Evolutionary conservation across 2,329 filamentous ascomycete species (phyloP).

Genomic region (Cladophialophora psammophila): DNA sequence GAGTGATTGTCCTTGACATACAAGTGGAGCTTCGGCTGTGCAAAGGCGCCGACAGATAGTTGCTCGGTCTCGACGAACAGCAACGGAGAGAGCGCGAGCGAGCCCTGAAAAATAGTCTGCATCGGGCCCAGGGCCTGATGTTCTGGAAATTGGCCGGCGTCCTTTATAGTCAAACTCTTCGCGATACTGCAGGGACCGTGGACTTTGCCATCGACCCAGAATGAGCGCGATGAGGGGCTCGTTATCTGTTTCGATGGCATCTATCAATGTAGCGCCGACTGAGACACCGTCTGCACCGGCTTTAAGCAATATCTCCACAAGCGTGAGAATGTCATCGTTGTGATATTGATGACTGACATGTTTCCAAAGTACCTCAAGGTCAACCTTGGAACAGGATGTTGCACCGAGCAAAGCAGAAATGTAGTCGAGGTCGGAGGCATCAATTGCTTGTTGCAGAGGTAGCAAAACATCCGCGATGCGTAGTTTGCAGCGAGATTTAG

Average conservation of each 20-base stretch:
- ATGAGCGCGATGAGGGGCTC: constrained; percentile 9
- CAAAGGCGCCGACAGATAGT: constrained; percentile 12
- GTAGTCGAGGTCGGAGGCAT: constrained; percentile 10
- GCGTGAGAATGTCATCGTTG: not conserved
- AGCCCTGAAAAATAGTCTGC: constrained; percentile 14
- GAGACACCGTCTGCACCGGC: constrained; percentile 11
- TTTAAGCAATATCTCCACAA: constrained; percentile 11
- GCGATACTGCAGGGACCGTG: constrained; percentile 8
- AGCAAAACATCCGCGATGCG: constrained; percentile 7
- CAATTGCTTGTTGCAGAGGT: constrained; percentile 16
- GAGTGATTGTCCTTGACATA: constrained; percentile 11
- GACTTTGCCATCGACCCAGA: constrained; percentile 11
- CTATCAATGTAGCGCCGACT: constrained; percentile 10
- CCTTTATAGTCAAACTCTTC: constrained; percentile 16
- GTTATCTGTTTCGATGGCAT: constrained; percentile 2
- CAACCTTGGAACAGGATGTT: constrained; percentile 2
- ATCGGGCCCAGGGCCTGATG: not conserved
- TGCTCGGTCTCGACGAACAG: constrained; percentile 10
- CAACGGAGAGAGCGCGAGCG: constrained; percentile 6
- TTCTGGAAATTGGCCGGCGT: not conserved
- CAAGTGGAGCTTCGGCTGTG: constrained; percentile 14
- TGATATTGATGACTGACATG: constrained; percentile 2
- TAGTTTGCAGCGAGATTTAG: constrained; percentile 9
- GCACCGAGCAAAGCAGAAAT: constrained; percentile 1
- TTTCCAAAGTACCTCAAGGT: constrained; percentile 20